Evolutionary conservation across 495 filamentous ascomycete species (phyloP).

Genomic region (Viridothelium virens): DNA sequence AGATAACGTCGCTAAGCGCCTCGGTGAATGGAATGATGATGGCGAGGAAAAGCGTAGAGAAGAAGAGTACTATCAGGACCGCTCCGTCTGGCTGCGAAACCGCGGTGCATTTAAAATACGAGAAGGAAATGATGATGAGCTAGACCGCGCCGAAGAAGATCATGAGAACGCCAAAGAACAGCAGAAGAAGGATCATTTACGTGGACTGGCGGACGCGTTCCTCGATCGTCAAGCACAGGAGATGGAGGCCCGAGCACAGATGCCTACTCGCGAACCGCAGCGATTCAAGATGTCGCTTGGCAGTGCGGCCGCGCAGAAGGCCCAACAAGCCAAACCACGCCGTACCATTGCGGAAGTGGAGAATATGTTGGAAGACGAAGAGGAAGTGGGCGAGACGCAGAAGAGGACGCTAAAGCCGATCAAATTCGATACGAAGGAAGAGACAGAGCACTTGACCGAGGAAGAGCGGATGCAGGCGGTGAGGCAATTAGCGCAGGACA

Average conservation of each 20-base stretch:
- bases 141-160: constrained; percentile 70
- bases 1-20: constrained; percentile 62
- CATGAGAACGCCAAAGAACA: constrained; percentile 61
- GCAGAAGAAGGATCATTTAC: constrained; percentile 67
- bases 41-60: constrained; percentile 61
- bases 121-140: constrained; percentile 69
- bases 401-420: constrained; percentile 84
- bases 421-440: constrained; percentile 72
- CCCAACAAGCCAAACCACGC: constrained; percentile 57
- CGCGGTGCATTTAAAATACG: constrained; percentile 62
- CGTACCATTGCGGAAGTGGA: constrained; percentile 90
- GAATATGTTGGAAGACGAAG: constrained; percentile 76
- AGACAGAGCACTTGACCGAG: constrained; percentile 36
- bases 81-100: constrained; percentile 73
- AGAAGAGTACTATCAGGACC: constrained; percentile 81
- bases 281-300: constrained; percentile 92
- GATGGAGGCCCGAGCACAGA: constrained; percentile 51
- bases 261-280: constrained; percentile 60
- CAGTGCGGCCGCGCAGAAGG: constrained; percentile 73
- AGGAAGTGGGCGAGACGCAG: constrained; percentile 53
- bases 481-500: constrained; percentile 70
- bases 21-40: constrained; percentile 86
- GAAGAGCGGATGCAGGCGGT: constrained; percentile 48
- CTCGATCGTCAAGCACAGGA: constrained; percentile 82
- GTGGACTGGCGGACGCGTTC: constrained; percentile 88